These are phyloP conservation scores for Lachancea meyersii DNA, from an alignment of 805 yeast genomes.

Conservation along the genomic window DNA sequence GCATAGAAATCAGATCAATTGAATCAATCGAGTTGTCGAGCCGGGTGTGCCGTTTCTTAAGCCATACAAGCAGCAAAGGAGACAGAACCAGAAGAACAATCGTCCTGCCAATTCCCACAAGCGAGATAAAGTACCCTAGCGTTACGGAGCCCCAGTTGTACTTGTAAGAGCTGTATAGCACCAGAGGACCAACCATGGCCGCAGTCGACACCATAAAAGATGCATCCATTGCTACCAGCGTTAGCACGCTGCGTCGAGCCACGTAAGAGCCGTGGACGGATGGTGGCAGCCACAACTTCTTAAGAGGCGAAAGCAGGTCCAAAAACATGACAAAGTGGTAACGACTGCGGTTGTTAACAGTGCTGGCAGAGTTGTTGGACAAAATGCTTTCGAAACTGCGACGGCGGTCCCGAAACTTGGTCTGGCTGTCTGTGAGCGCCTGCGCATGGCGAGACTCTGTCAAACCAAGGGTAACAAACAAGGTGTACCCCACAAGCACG, in stretches of 20 bases:
- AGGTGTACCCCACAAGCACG: slow-evolving; percentile 25
- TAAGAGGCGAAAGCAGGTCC: slow-evolving; percentile 43
- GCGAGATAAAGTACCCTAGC: slow-evolving; percentile 51
- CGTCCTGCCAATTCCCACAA: slow-evolving; percentile 46
- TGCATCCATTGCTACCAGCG: slow-evolving; percentile 45
- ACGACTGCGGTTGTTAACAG: slow-evolving; percentile 12
- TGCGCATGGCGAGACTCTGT: slow-evolving; percentile 60
- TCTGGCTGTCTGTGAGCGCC: slow-evolving; percentile 48
- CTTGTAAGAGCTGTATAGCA: slow-evolving; percentile 47
- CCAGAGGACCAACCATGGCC: slow-evolving; percentile 38
- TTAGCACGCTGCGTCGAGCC: slow-evolving; percentile 43
- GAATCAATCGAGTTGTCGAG: slow-evolving; percentile 44
- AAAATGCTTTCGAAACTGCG: slow-evolving; percentile 24
- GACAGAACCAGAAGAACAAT: slow-evolving; percentile 43
- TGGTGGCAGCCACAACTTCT: slow-evolving; percentile 44
- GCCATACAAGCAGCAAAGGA: slow-evolving; percentile 41
- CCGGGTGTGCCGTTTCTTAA: slow-evolving; percentile 34
- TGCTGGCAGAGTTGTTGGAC: slow-evolving; percentile 25
- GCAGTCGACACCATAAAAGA: slow-evolving; percentile 36
- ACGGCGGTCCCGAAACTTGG: slow-evolving; percentile 27
- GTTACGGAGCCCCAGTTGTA: slow-evolving; percentile 50
- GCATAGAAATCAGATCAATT: slow-evolving; percentile 40
- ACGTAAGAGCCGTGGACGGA: slow-evolving; percentile 24
- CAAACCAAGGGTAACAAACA: slow-evolving; percentile 37
- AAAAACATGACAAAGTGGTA: slow-evolving; percentile 15